Base-by-base conservation (phyloP, 2,329 filamentous ascomycete genomes). In the Knufia fluminis region DNA sequence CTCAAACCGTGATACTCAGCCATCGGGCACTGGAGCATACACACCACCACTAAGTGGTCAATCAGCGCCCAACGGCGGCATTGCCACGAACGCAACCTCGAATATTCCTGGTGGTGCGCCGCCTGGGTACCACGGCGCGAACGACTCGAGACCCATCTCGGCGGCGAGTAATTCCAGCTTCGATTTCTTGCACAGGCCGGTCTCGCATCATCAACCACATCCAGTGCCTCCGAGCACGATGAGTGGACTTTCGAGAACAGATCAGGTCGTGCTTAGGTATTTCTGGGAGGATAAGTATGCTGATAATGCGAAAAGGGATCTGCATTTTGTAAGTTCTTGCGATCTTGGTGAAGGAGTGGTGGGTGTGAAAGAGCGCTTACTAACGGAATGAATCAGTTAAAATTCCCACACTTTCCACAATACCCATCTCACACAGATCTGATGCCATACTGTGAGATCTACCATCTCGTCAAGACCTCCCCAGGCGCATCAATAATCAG, bases 201-300 rank as follows among this genome's bases (percentile, higher is more conserved):
- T 53, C 4, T 28, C 31, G 12, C 16, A 26, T 6, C 14, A 26
- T 6, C 14, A 17, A 24, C 44, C 22, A 16, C 54, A 57, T 24
- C 48, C 49, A 28, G 50, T 55, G 35, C 50, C 54, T 6, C 35
- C 51, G 1, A 42, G 46, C 24, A 12, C 46, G 14, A 26, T 55
- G 17, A 50, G 52, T 22, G 56, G 54, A 19, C 50, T 59, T 4
- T 56, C 55, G 7, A 53, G 57, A 4, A 59, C 57, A 1, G 57
- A 59, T 45, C 55, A 58, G 39, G 52, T 59, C 31, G 56, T 59
- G 14, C 50, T 59, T 40, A 52, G 55, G 32, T 55, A 57, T 33
- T 59, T 59, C 50, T 59, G 57, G 57, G 55, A 59, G 16, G 47
- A 49, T 43, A 59, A 59, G 44, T 50, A 54, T 38, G 54, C 53